phyloP scores from a whole-genome alignment of 2,329 filamentous ascomycete genomes.

The Colletotrichum shisoi region DNA sequence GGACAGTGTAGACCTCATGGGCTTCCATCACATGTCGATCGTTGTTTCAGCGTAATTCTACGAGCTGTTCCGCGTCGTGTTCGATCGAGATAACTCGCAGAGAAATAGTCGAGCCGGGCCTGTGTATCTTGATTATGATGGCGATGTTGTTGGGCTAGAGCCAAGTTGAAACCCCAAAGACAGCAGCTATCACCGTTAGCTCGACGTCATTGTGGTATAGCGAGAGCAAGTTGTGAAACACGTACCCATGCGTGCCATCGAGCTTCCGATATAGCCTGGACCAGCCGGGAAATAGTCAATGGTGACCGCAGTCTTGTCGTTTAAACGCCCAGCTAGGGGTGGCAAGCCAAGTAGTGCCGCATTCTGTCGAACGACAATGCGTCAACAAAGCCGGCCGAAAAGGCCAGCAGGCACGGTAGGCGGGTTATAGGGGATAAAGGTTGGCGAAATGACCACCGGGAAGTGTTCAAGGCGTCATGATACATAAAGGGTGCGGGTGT shows the following conservation, averaged over 20 bases:
- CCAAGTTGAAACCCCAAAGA: neutral
- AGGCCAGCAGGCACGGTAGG: neutral
- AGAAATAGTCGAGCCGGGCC: neutral
- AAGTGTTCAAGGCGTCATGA: neutral
- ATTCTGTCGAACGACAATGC: neutral
- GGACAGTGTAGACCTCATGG: slow-evolving; percentile 3
- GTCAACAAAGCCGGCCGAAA: neutral
- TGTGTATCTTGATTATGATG: neutral
- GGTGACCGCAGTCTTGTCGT: neutral
- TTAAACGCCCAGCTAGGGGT: neutral
- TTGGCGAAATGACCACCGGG: neutral
- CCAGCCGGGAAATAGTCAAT: neutral
- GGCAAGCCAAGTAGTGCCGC: neutral
- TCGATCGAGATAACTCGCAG: slow-evolving; percentile 46
- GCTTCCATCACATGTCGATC: slow-evolving; percentile 10
- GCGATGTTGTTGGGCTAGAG: neutral
- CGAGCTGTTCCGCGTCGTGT: slow-evolving; percentile 50
- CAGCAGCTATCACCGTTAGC: neutral
- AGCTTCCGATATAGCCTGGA: neutral
- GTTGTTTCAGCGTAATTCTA: slow-evolving; percentile 21
- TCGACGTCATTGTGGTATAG: neutral
- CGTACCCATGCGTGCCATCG: neutral
- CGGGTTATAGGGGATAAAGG: neutral
- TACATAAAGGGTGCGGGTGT: neutral
- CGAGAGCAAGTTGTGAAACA: neutral